These are phyloP conservation scores for Grosmannia serpens DNA, from an alignment of 2,329 filamentous ascomycete genomes.

Conservation along the genomic window DNA sequence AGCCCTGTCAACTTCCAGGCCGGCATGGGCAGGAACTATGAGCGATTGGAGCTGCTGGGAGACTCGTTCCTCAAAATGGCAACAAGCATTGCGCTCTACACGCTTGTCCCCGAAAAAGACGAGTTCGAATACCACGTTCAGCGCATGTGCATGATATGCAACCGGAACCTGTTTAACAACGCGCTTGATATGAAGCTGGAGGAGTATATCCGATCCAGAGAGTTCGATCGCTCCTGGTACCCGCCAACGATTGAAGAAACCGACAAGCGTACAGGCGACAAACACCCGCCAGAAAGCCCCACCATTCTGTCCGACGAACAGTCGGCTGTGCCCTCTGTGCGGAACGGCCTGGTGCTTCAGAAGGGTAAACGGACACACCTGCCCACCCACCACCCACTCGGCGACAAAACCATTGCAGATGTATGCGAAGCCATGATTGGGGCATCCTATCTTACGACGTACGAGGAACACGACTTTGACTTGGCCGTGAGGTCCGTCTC, in stretches of 20 bases:
- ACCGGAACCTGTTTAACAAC: constrained; percentile 73
- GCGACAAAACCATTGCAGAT: constrained; percentile 86
- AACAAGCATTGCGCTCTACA: constrained; percentile 79
- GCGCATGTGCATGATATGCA: constrained; percentile 85
- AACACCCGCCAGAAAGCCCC: background rate
- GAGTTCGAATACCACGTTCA: constrained; percentile 85
- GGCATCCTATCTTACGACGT: constrained; percentile 53
- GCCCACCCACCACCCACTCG: constrained; percentile 51
- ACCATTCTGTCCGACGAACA: background rate
- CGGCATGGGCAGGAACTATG: constrained; percentile 92
- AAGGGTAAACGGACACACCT: constrained; percentile 54
- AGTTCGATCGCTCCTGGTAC: constrained; percentile 84
- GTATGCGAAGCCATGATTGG: constrained; percentile 93
- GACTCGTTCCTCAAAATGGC: constrained; percentile 95
- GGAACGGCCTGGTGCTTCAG: constrained; percentile 51
- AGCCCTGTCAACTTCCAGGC: constrained; percentile 62
- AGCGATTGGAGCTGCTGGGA: constrained; percentile 84
- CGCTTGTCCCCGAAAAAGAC: constrained; percentile 60
- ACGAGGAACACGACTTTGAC: constrained; percentile 34
- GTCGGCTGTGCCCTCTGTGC: background rate
- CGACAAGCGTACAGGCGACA: background rate
- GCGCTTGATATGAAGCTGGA: constrained; percentile 55
- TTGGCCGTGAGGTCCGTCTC: constrained; percentile 53
- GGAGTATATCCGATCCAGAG: constrained; percentile 70
- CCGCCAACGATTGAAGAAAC: constrained; percentile 38